Conservation (phyloP, 371 early-diverging fungal species). For the Umbelopsis sp. region DNA sequence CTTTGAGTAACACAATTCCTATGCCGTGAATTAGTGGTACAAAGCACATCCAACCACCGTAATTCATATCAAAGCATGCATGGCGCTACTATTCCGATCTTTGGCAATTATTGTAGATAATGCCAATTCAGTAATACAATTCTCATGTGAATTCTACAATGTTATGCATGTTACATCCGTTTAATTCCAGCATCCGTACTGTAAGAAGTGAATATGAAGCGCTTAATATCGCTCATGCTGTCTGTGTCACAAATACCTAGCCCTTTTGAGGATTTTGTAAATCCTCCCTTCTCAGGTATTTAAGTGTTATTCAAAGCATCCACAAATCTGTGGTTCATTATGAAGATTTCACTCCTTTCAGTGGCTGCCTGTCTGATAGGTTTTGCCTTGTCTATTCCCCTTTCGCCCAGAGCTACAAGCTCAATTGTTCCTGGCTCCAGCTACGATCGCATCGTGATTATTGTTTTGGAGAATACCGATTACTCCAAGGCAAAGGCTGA, state of each 20-base stretch:
- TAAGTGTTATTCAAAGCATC: background rate
- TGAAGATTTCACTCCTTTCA: slow-evolving; percentile 15
- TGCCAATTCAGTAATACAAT: too few relatives aligned
- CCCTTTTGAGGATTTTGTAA: background rate
- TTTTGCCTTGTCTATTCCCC: background rate
- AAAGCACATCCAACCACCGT: too few relatives aligned
- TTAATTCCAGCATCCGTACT: too few relatives aligned
- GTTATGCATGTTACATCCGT: too few relatives aligned
- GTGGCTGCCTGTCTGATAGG: background rate
- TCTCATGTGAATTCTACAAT: too few relatives aligned
- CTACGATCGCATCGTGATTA: slow-evolving; percentile 52
- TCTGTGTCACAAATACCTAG: background rate
- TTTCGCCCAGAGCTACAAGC: background rate
- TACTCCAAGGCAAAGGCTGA: slow-evolving; percentile 41
- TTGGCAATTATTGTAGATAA: too few relatives aligned
- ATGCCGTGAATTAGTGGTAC: too few relatives aligned
- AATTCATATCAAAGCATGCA: too few relatives aligned
- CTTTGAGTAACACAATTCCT: too few relatives aligned
- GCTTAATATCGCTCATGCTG: too few relatives aligned
- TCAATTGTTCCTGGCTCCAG: slow-evolving; percentile 30
- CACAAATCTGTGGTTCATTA: slow-evolving; percentile 7
- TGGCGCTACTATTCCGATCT: too few relatives aligned
- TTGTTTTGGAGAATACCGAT: slow-evolving; percentile 56
- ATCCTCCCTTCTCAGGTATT: background rate
- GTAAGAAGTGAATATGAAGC: too few relatives aligned